Evolutionary conservation across 768 basidiomycete species (phyloP).

Genomic region (Termitomyces eurrhizus): DNA sequence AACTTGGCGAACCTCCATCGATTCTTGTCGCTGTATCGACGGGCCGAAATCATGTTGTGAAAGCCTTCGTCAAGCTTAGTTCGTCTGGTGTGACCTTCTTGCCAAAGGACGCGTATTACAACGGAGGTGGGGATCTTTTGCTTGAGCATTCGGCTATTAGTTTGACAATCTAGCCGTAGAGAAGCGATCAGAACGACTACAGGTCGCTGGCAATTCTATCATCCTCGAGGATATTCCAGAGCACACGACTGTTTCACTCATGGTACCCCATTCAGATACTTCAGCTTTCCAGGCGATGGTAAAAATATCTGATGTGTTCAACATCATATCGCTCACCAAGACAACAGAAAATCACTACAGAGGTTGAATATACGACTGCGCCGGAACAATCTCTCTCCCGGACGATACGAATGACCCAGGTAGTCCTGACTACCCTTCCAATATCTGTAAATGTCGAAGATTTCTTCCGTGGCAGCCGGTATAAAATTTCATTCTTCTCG

Average conservation of each 20-base stretch:
- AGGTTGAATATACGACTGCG: conserved; percentile 64
- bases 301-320: conserved; percentile 15
- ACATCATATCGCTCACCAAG: conserved; percentile 1
- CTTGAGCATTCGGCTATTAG: not conserved
- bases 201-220: conserved; percentile 40
- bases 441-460: conserved; percentile 94
- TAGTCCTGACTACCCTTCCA: conserved; percentile 69
- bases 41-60: conserved; percentile 63
- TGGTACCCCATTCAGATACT: conserved; percentile 64
- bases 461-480: conserved; percentile 88
- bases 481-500: not conserved
- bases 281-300: conserved; percentile 62
- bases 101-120: conserved; percentile 36
- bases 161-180: conserved; percentile 12
- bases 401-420: conserved; percentile 47
- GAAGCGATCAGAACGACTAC: conserved; percentile 22
- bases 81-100: conserved; percentile 53
- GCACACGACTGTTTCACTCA: conserved; percentile 42
- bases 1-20: conserved; percentile 55
- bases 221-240: conserved; percentile 44
- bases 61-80: conserved; percentile 49
- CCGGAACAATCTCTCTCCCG: conserved; percentile 51
- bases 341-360: conserved; percentile 61
- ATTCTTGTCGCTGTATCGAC: conserved; percentile 57
- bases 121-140: conserved; percentile 26